These are phyloP conservation scores for Lophiostoma macrostomum DNA, from an alignment of 495 filamentous ascomycete species.

Conservation along the genomic window DNA sequence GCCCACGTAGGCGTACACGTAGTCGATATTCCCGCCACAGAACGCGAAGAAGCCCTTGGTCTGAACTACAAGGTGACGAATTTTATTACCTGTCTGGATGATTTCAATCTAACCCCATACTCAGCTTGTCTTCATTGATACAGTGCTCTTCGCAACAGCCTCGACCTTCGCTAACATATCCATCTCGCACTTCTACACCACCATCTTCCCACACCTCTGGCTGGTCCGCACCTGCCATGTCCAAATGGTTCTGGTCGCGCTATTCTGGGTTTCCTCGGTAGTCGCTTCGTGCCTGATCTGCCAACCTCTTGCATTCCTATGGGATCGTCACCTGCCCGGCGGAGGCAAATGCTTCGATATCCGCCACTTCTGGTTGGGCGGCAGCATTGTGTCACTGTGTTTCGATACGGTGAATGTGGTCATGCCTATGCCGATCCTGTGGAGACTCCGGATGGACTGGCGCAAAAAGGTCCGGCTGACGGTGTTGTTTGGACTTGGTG, in stretches of 20 bases:
- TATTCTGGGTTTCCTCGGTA: not conserved
- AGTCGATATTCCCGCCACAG: too few relatives aligned
- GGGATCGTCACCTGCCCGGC: not conserved
- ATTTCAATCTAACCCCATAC: not conserved
- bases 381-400: not conserved
- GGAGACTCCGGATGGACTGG: not conserved
- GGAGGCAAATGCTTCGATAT: not conserved
- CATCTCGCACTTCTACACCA: constrained; percentile 8
- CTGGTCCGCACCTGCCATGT: not conserved
- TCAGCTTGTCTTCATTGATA: not conserved
- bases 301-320: not conserved
- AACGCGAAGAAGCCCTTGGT: too few relatives aligned
- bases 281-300: not conserved
- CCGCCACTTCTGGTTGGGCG: not conserved
- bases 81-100: too few relatives aligned
- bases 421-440: constrained; percentile 3
- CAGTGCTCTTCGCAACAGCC: not conserved
- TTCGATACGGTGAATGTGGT: not conserved
- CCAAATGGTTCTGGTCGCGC: not conserved
- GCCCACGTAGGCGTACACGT: too few relatives aligned
- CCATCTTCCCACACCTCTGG: not conserved
- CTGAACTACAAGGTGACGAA: too few relatives aligned
- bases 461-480: constrained; percentile 4
- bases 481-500: constrained; percentile 4
- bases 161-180: not conserved